Evolutionary conservation across 2,329 filamentous ascomycete species (phyloP), one percentile per base, ranked within the genome.

Genomic region (Colletotrichum destructivum): DNA sequence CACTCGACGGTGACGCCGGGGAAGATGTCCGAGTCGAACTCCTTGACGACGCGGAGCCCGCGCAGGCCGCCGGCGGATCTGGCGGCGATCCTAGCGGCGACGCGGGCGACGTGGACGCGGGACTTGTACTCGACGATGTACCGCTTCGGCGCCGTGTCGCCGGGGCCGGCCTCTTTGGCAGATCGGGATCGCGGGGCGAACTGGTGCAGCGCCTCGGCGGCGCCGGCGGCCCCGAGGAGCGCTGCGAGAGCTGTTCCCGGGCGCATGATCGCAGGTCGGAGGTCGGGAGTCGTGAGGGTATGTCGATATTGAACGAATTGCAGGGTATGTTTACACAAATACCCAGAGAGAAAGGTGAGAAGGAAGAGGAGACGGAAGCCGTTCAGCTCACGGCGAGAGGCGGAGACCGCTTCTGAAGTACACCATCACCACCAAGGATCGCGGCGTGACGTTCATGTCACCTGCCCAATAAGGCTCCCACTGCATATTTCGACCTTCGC

Each of bases 1-100:
- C 79, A 79, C 60, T 82, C 77, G 21, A 83, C 60, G 7, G 77
- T 75, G 44, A 82, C 74, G 11, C 82, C 82, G 15, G 75, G 76
- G 59, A 83, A 83, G 49, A 82, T 74, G 66, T 82, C 80, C 26
- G 69, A 69, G 35, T 73, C 65, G 44, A 73, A 73, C 1, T 40
- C 62, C 56, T 71, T 73, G 12, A 73, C 47, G n/a, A 73, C 65
- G 16, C 47, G 59, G 51, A 71, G 52, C 7, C 67, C 70, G 7
- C 44, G 51, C 2, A 64, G 1, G 2, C 47, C 57, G 23, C 31
- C 35, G 16, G 49, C 46, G 31, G 31, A 35, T 35, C 31, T 31
- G 31, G 31, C 31, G 6, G 31, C 31, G 31, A 31, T 31, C 26
- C 26, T 62, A 16, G 65, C 60, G 15, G 60, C 66, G 40, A 69